Percentiles rank a stretch among this genome's conserved stretches.
Conservation (phyloP, 352 stramenopile species). For the Globisporangium heterothallicum region DNA sequence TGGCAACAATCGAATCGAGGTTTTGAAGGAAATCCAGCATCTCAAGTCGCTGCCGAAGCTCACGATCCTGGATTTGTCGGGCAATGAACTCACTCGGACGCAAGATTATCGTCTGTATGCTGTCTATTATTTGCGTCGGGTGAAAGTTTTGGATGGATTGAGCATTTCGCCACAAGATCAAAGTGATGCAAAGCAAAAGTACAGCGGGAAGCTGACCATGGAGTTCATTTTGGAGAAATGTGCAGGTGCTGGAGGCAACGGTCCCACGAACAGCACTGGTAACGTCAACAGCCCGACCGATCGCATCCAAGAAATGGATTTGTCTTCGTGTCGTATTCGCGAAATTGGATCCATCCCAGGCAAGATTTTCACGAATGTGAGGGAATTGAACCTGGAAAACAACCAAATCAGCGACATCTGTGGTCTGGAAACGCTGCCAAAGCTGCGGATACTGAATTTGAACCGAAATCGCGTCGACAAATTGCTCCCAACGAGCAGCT, state of each 20-base stretch:
- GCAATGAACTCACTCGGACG: conserved; percentile 66
- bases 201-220: conserved; percentile 79
- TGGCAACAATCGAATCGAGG: conserved; percentile 79
- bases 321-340: conserved; percentile 71
- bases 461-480: conserved; percentile 73
- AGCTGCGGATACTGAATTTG: conserved; percentile 61
- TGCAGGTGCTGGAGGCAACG: conserved; percentile 13
- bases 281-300: conserved; percentile 27
- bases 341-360: conserved; percentile 55
- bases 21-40: conserved; percentile 74
- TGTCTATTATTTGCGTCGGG: conserved; percentile 69
- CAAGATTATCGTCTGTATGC: conserved; percentile 74
- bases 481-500: conserved; percentile 24
- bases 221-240: conserved; percentile 86
- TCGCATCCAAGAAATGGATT: conserved; percentile 64
- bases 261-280: not conserved
- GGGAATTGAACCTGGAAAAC: conserved; percentile 78
- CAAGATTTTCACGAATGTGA: conserved; percentile 55
- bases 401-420: conserved; percentile 79
- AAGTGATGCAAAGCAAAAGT: conserved; percentile 82
- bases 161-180: conserved; percentile 72
- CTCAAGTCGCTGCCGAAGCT: conserved; percentile 78
- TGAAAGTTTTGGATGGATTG: conserved; percentile 81
- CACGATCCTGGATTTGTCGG: conserved; percentile 80
- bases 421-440: conserved; percentile 53